Conservation (phyloP, 805 yeast genomes). For the Grigorovia humatica region DNA sequence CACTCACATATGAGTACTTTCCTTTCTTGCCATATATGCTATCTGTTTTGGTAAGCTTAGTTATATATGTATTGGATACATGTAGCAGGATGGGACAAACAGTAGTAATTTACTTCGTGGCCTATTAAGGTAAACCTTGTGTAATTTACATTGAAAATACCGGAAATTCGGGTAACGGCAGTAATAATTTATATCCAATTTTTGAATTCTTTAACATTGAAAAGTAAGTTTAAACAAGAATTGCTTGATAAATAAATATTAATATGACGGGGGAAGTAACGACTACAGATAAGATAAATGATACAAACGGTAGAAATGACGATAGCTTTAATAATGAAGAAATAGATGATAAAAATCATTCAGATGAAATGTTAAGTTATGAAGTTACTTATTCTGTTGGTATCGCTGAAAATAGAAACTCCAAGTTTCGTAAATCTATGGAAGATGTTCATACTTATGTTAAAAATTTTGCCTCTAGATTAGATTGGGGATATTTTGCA, state of each 20-base stretch:
- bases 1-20: no score
- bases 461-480: constrained; percentile 80
- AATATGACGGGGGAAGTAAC: background rate
- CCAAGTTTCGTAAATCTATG: constrained; percentile 76
- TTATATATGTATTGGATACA: no score
- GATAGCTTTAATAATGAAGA: no score
- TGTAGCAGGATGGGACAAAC: no score
- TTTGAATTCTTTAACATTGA: background rate
- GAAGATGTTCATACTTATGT: constrained; percentile 93
- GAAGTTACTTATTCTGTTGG: constrained; percentile 73
- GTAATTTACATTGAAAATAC: no score
- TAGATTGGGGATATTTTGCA: constrained; percentile 93
- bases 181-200: background rate
- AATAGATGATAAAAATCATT: background rate
- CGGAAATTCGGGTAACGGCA: background rate
- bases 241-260: background rate
- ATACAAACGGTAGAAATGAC: background rate
- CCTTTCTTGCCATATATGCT: no score
- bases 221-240: no score
- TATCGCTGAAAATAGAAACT: constrained; percentile 81
- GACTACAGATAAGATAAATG: background rate
- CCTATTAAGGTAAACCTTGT: no score
- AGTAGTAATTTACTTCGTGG: no score
- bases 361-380: background rate
- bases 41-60: no score